Evolutionary conservation across 768 basidiomycete species (phyloP).

Genomic region (Lactarius trivialis): DNA sequence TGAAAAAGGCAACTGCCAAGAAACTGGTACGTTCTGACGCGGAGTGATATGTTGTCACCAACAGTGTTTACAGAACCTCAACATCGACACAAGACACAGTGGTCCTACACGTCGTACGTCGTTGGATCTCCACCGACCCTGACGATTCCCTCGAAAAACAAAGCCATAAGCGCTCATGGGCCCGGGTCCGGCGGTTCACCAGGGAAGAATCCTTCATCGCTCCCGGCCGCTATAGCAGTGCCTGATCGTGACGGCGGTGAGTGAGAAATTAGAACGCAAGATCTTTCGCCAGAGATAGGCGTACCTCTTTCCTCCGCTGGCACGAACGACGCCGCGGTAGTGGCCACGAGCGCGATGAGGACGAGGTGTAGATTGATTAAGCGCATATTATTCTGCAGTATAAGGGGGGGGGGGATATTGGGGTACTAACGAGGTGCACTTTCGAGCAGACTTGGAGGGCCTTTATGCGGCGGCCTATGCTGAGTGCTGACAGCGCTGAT

Average conservation of each 20-base stretch:
- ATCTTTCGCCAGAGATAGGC: neutral
- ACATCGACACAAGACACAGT: too few species aligned
- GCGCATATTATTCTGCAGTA: neutral
- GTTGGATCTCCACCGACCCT: too few species aligned
- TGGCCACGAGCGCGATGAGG: neutral
- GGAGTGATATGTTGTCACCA: too few species aligned
- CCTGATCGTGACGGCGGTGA: neutral
- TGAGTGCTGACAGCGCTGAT: neutral
- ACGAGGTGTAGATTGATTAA: neutral
- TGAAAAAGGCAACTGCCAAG: too few species aligned
- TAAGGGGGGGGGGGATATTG: too few species aligned
- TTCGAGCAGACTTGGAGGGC: neutral
- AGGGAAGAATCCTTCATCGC: too few species aligned
- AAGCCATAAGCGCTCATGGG: neutral
- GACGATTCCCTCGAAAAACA: too few species aligned
- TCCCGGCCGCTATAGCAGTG: neutral
- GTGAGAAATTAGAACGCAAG: neutral
- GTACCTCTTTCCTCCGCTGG: neutral
- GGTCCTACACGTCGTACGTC: too few species aligned
- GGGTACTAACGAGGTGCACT: neutral
- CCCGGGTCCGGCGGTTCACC: too few species aligned
- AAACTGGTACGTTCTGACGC: too few species aligned
- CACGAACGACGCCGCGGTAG: neutral
- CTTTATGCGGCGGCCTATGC: neutral
- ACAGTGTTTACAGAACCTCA: too few species aligned